Base-by-base conservation (phyloP, 331 rosid species). In the Pyrus hybrid region DNA sequence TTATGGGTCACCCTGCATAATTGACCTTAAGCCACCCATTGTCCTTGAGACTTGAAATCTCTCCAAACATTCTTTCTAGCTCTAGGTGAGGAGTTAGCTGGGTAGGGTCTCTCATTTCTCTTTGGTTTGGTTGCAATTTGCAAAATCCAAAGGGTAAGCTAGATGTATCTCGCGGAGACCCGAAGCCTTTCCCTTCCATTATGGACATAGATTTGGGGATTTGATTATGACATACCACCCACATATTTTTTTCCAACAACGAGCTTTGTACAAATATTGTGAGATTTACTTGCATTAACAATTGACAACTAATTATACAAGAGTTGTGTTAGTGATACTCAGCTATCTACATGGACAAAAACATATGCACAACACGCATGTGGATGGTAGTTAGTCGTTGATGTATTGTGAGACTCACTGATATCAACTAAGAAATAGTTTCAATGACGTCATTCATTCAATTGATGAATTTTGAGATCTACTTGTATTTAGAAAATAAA, bases 221-320 rank as follows among this genome's bases (percentile, higher is more conserved):
- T 51, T 83, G 93, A 87, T 78, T 71, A 71, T 73, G 91, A 91
- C 92, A 70, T 85, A 79, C 68, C 81, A 87, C 78, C 88, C 68
- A 77, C 56, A 77, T 47, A 58, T 72, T 75, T 72, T 72, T 70
- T 75, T 17, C 84, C 80, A 29, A 16, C 79, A 30, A 73, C 37
- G 64, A 70, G 67, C 72, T 72, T 58, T n/a, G 29, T 73, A 53
- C 13, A 77, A 72, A 70, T 23, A 77, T 82, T 78, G 65, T 76
- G 69, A 35, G 45, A 30, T 26, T 29, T 7, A 64, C 4, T 12
- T 17, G 1, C 7, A 29, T 2, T 7, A 18, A 51, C 57, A 51
- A 5, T 6, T 17, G 57, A 1, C 21, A 51, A 17, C 9, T 51
- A 17, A 51, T 17, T 51, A 17, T 17, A 1, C 57, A 51, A 51